Conservation (phyloP, 192 early-diverging fungal genomes). For the Bifiguratus adelaidae region DNA sequence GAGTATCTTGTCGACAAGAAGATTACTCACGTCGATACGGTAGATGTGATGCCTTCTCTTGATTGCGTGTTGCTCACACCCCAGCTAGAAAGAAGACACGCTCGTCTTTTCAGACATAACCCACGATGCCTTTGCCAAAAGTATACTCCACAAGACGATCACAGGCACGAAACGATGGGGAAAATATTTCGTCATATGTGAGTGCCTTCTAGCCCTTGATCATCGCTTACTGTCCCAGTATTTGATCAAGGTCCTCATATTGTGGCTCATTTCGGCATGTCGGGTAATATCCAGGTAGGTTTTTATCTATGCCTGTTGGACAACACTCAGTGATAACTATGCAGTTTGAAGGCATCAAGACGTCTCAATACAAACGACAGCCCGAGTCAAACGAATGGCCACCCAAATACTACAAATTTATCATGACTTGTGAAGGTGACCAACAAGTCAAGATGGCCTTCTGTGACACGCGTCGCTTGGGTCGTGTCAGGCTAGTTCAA, state of each 20-base stretch:
- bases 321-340: not conserved
- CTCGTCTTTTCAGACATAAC: constrained; percentile 31
- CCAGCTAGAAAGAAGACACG: constrained; percentile 19
- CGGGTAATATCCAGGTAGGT: constrained; percentile 36
- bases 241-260: constrained; percentile 28
- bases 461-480: constrained; percentile 59
- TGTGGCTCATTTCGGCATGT: constrained; percentile 72
- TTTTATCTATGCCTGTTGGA: not conserved
- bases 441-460: constrained; percentile 23
- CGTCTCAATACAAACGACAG: too few relatives aligned
- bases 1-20: constrained; percentile 31
- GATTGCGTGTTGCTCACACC: not conserved
- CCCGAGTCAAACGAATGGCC: constrained; percentile 54
- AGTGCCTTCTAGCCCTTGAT: not conserved
- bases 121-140: constrained; percentile 15
- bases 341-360: too few relatives aligned
- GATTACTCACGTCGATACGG: constrained; percentile 32
- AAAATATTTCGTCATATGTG: constrained; percentile 57
- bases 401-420: constrained; percentile 58
- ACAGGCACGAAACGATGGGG: constrained; percentile 58
- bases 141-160: constrained; percentile 34
- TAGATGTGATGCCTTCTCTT: constrained; percentile 1
- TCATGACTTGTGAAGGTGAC: constrained; percentile 22
- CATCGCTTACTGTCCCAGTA: not conserved
- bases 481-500: constrained; percentile 44